phyloP scores from a whole-genome alignment of 2,329 filamentous ascomycete species.

The Aspergillus pseudoviridinutans region DNA sequence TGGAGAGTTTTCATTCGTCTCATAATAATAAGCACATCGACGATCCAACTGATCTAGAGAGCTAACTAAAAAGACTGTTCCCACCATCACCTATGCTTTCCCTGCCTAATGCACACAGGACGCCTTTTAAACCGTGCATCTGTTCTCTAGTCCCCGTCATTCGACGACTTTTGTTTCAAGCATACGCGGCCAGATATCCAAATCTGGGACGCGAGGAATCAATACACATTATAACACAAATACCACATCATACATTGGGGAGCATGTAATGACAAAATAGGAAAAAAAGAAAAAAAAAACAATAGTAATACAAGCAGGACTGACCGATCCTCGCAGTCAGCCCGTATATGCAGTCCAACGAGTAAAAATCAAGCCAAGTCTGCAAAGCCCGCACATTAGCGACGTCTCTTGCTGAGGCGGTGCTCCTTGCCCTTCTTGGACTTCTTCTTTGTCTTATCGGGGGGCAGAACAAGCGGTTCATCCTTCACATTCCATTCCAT shows the following conservation, averaged over 20 bases:
- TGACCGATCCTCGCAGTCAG: not conserved
- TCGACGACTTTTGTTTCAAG: not conserved
- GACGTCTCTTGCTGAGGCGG: constrained; percentile 35
- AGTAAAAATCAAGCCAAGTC: not conserved
- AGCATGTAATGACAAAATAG: not conserved
- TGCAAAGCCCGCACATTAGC: not conserved
- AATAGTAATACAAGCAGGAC: not conserved
- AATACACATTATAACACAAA: not conserved
- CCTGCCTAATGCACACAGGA: not conserved
- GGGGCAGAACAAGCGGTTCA: constrained; percentile 45
- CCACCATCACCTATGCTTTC: not conserved
- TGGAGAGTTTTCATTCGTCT: not conserved
- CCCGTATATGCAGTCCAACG: not conserved
- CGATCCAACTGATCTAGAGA: not conserved
- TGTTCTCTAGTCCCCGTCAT: not conserved
- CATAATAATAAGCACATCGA: not conserved
- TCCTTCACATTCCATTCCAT: constrained; percentile 59
- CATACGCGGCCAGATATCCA: not conserved
- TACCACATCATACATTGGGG: not conserved
- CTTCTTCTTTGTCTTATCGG: constrained; percentile 47
- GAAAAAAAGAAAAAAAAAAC: not conserved
- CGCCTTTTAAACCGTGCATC: not conserved
- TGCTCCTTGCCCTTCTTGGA: constrained; percentile 47
- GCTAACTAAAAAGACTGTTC: not conserved
- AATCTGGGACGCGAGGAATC: not conserved